Evolutionary conservation across 2,329 filamentous ascomycete species (phyloP), one percentile per base, ranked within the genome.

Genomic region (Coniochaeta prunicola): DNA sequence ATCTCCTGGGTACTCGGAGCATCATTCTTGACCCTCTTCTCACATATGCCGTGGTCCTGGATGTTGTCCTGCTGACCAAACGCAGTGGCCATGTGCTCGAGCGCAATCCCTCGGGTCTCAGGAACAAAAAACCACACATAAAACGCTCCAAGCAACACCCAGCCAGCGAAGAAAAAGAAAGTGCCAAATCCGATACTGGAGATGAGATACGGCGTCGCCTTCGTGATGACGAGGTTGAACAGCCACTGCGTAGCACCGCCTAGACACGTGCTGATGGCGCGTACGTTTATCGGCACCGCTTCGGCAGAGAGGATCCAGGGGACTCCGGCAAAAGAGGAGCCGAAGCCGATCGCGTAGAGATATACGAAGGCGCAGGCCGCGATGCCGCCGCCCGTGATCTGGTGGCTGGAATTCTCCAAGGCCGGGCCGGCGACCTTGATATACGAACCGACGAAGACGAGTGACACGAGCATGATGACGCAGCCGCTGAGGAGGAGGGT

Each of bases 321-420:
- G n/a, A 56, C 34, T 6, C 31, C 31, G 19, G 31, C 34, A 5
- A 6, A 56, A 4, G 30, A 13, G 17, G 36, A 21, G 24, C 19
- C 38, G 24, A 40, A 30, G 2, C 10, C 38, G 2, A 7, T 13
- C 21, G 48, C 17, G 26, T 42, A 85, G 40, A 89, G 58, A 69
- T 87, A 90, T 64, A 90, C 88, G 83, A 89, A 87, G 55, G 84
- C 85, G 60, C 89, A 83, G 15, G 88, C 89, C 4, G 82, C 86
- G 19, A 80, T 83, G 58, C 85, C 86, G 9, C 84, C 81, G 1
- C 74, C 76, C 1, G 87, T 74, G 0, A 71, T 67, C 56, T 77
- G 82, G 40, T 65, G 67, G 0, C 77, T 78, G 0, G 78, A 73
- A 8, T 81, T 78, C n/a, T n/a, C n/a, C n/a, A n/a, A n/a, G n/a